These are phyloP conservation scores for Ceratonia siliqua DNA, from an alignment of 306 rosid genomes.

Conservation along the genomic window DNA sequence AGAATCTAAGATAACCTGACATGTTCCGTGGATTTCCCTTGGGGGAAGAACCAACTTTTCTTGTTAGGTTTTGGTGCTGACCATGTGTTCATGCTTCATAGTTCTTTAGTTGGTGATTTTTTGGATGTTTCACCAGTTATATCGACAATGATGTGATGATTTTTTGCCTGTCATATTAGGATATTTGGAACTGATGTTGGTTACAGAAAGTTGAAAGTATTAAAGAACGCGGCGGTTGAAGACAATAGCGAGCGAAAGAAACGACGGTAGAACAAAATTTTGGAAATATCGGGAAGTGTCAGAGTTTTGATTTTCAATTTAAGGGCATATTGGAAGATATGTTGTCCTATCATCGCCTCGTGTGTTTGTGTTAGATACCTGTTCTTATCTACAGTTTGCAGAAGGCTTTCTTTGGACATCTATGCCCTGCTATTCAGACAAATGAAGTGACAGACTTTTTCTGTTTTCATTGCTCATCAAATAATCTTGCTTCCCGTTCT, in stretches of 20 bases:
- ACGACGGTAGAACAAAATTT: background rate
- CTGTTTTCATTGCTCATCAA: background rate
- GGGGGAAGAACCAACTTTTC: background rate
- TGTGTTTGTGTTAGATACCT: constrained; percentile 31
- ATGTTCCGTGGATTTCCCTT: background rate
- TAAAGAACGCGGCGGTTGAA: constrained; percentile 45
- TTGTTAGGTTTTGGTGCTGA: background rate
- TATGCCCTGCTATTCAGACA: constrained; percentile 24
- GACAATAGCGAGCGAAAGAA: constrained; percentile 43
- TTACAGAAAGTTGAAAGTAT: constrained; percentile 68
- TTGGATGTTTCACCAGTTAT: background rate
- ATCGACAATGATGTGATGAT: background rate
- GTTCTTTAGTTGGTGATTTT: background rate
- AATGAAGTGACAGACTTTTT: constrained; percentile 22
- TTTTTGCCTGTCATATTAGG: constrained; percentile 37
- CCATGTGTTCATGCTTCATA: background rate
- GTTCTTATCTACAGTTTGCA: constrained; percentile 30
- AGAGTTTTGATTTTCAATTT: constrained; percentile 22
- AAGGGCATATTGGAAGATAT: constrained; percentile 31
- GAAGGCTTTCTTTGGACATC: constrained; percentile 34
- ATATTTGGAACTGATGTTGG: constrained; percentile 75
- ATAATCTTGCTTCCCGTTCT: background rate
- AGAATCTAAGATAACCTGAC: background rate
- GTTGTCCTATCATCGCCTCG: constrained; percentile 3
- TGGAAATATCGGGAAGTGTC: constrained; percentile 21